Evolutionary conservation across 495 filamentous ascomycete species (phyloP).

Genomic region (Tirmania nivea): DNA sequence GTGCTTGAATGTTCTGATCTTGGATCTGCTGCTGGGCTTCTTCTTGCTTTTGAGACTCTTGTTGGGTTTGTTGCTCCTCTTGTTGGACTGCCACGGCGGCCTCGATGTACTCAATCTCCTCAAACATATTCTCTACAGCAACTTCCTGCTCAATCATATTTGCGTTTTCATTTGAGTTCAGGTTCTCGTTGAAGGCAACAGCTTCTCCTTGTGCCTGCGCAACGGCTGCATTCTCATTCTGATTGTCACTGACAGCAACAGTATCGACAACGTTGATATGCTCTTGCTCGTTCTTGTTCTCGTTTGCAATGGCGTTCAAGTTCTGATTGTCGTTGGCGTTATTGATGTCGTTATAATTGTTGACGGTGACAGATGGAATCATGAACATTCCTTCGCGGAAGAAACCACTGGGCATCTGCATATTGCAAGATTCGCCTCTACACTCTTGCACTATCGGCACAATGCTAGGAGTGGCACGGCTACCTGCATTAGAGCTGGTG

Average conservation of each 20-base stretch:
- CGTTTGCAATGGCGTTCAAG: constrained; percentile 14
- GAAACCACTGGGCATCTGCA: constrained; percentile 16
- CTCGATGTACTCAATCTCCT: constrained; percentile 15
- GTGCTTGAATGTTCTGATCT: constrained; percentile 14
- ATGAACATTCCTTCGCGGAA: constrained; percentile 20
- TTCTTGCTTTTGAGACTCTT: constrained; percentile 4
- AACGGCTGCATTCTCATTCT: neutral
- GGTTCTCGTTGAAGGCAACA: neutral
- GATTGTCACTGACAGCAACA: neutral
- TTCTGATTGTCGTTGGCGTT: constrained; percentile 21
- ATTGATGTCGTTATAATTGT: constrained; percentile 20
- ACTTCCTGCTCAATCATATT: constrained; percentile 17
- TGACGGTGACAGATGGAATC: constrained; percentile 20
- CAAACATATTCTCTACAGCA: constrained; percentile 15
- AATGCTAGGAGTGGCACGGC: constrained; percentile 3
- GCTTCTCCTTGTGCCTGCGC: neutral
- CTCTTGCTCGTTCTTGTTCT: constrained; percentile 2
- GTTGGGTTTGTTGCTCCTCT: constrained; percentile 13
- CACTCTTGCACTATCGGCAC: neutral
- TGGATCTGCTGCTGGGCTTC: constrained; percentile 3
- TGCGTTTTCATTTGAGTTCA: constrained; percentile 1
- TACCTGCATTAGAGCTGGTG: neutral
- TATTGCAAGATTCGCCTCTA: constrained; percentile 8
- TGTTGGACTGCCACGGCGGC: constrained; percentile 5
- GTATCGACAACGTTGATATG: neutral